Evolutionary conservation across 192 early-diverging fungal genomes (phyloP), one percentile per base, ranked within the genome.

Genomic region (Rhizoclosmatium sp.): DNA sequence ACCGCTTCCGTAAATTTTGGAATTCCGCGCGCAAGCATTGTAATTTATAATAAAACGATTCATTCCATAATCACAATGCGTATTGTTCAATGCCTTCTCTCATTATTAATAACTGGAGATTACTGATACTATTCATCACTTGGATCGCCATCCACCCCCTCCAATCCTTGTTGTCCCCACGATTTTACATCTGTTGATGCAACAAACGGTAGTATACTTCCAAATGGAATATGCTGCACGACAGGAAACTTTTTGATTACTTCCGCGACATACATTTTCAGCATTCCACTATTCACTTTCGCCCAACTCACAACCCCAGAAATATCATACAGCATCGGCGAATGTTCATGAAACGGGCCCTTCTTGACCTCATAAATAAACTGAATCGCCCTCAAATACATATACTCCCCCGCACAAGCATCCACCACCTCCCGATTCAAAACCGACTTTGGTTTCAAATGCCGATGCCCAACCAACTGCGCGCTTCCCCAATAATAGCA

Each of bases 401-500:
- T 74, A 73, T 95, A 98, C 47, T 97, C 94, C 39, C 80, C 75
- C 7, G 90, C 82, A 81, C 88, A 89, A 5, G 87, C 80, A 1
- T 84, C 84, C 2, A 95, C 82, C 3, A 94, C 73, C 4, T 92
- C 89, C 23, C 56, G 56, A 45, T 93, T 82, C 69, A 93, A 68
- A 75, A 95, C 90, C 9, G 90, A 91, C 16, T 91, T 91, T 0
- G 98, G 98, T 67, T 89, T 89, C 3, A 96, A 76, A 39, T 83
- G 80, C 42, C 77, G 82, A 71, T 95, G 93, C 71, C 93, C 91
- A 49, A 92, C 82, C 51, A 99, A 80, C 85, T 99, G 96, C 4
- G 95, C 84, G 65, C 92, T 92, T n/a, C 98, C 98, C 89, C 93
- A 98, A 47, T 92, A 89, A 83, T 95, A 99, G 21, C 97, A 94